Percentiles rank a stretch among this genome's conserved stretches.
These are phyloP conservation scores for Pythium periplocum DNA, from an alignment of 352 stramenopile species.

Conservation along the genomic window DNA sequence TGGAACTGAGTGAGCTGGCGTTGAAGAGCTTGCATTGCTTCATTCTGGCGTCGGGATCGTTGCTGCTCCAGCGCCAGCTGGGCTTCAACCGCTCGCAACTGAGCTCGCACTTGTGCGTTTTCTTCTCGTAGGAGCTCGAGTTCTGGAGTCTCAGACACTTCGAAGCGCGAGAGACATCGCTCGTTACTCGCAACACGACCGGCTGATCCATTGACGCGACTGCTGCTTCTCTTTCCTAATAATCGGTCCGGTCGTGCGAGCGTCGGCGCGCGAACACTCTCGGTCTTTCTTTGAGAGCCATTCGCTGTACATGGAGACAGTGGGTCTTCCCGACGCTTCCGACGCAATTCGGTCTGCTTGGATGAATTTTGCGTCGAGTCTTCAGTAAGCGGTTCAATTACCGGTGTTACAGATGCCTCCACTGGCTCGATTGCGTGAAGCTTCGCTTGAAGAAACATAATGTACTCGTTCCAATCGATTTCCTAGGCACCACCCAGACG, in stretches of 20 bases:
- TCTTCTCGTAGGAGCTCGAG: background rate
- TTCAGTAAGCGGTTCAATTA: background rate
- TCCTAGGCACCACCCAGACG: background rate
- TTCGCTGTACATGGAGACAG: too few species aligned
- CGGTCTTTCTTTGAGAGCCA: too few species aligned
- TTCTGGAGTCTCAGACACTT: too few species aligned
- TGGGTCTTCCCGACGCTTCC: slow-evolving; percentile 17
- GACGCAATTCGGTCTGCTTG: slow-evolving; percentile 3
- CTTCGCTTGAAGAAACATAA: slow-evolving; percentile 34
- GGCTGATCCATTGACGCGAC: too few species aligned
- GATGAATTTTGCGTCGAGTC: too few species aligned
- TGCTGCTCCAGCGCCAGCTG: slow-evolving; percentile 15
- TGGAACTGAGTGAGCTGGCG: slow-evolving; percentile 9
- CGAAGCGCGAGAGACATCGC: too few species aligned
- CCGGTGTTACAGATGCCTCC: background rate
- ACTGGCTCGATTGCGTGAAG: slow-evolving; percentile 5
- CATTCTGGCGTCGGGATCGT: slow-evolving; percentile 8
- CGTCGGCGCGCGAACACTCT: too few species aligned
- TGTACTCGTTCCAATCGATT: slow-evolving; percentile 60
- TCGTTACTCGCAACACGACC: too few species aligned
- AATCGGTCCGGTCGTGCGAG: too few species aligned
- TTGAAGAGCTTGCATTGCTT: slow-evolving; percentile 12
- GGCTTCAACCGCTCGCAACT: slow-evolving; percentile 5
- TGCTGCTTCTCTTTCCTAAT: too few species aligned
- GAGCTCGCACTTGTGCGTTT: background rate